Base-by-base conservation (phyloP, 331 rosid species). In the Saraca asoca region DNA sequence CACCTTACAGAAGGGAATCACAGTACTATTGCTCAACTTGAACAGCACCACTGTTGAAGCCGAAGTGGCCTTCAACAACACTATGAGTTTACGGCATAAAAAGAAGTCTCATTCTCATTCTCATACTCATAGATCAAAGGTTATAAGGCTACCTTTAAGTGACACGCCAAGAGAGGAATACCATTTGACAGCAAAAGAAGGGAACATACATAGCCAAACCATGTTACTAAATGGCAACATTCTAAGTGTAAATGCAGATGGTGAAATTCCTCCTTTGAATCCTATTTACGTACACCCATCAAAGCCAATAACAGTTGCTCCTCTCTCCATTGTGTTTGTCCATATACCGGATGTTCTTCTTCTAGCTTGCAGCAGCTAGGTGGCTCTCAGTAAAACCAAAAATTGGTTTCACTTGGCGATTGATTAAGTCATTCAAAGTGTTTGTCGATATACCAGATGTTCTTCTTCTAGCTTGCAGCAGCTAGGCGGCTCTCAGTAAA, bases 281-380 rank as follows among this genome's bases (percentile, higher is more conserved):
- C 96, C 99, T 75, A 31, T 78, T 7, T 59, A 75, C 52, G 87
- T 81, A 51, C 71, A 87, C 64, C 66, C 95, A 12, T 68, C 85
- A 38, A 77, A 55, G 62, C 95, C 92, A 66, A 83, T 88, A 66
- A 51, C 31, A 17, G 89, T 86, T 46, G 80, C 77, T 55, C 97
- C 97, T 9, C 70, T 76, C 44, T 90, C 99, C 5, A 78, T 94
- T 75, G 99, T 90, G 60, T 90, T 94, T 79, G 87, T 80, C 38
- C 95, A 86, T 84, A 60, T 88, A 62, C 97, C 99, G 52, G 72
- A 86, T 76, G 74, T 81, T 68, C 51, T 42, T 50, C 72, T 78
- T 38, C 80, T 87, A 61, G 97, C 95, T 55, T 94, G 98, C 78
- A 62, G 67, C 37, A 72, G 60, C 9, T 75, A 72, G 82, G 31